A percentile compares a stretch with the other conserved stretches of the same genome.
phyloP scores from a whole-genome alignment of 805 yeast species.

The Starmerella floricola region DNA sequence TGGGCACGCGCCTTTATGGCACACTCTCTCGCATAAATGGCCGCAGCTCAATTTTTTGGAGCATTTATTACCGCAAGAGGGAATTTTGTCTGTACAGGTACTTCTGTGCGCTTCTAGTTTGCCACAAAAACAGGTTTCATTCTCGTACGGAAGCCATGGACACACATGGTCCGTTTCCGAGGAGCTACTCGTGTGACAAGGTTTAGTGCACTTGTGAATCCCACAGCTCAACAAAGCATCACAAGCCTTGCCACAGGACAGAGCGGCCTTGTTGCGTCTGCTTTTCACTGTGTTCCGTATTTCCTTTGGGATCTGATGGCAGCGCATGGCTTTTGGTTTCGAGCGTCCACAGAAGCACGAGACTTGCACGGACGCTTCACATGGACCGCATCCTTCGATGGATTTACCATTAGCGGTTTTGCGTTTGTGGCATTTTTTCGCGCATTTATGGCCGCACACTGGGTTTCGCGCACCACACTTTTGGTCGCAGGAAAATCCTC shows the following conservation, averaged over 20 bases:
- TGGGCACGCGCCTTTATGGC: slow-evolving; percentile 11
- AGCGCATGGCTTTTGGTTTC: background rate
- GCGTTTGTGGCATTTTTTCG: slow-evolving; percentile 14
- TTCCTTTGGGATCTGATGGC: background rate
- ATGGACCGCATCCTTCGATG: slow-evolving; percentile 14
- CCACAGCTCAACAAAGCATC: slow-evolving; percentile 12
- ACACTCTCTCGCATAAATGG: slow-evolving; percentile 8
- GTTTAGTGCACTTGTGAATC: slow-evolving; percentile 9
- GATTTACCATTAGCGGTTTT: background rate
- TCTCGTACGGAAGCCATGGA: slow-evolving; percentile 8
- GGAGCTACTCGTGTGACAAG: slow-evolving; percentile 9
- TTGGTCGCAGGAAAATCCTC: slow-evolving; percentile 17
- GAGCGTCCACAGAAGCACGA: slow-evolving; percentile 28
- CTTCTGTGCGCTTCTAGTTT: slow-evolving; percentile 4
- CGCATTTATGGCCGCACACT: slow-evolving; percentile 19
- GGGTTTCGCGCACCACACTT: slow-evolving; percentile 8
- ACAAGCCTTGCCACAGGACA: slow-evolving; percentile 15
- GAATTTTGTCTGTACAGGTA: slow-evolving; percentile 14
- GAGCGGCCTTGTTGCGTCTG: background rate
- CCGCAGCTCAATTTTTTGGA: slow-evolving; percentile 13
- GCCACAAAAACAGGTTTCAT: slow-evolving; percentile 23
- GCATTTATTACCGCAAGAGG: slow-evolving; percentile 14
- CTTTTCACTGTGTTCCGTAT: background rate
- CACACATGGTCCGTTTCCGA: slow-evolving; percentile 9
- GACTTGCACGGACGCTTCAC: slow-evolving; percentile 24